Evolutionary conservation across 768 basidiomycete species (phyloP), one percentile per base, ranked within the genome.

Genomic region (Podaxis sp.): DNA sequence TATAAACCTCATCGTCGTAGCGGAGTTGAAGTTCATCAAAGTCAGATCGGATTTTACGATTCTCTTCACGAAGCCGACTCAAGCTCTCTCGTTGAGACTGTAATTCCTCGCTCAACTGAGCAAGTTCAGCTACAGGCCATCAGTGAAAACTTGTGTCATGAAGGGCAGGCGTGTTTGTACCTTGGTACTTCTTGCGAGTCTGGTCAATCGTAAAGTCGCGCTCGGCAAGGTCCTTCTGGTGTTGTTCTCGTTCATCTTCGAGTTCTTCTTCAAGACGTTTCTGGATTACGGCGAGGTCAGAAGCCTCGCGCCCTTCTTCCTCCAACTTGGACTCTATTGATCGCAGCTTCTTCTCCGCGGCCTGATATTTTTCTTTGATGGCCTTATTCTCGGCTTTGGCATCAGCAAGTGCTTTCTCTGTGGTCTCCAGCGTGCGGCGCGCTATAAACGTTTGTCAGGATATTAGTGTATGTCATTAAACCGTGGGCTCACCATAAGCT

Each of bases 141-240:
- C 38, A 44, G 38, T 33, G 15, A 57, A 44, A 57, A 52, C 36
- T 49, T 19, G 39, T 44, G n/a, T 15, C 33, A 24, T 42, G 6
- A 30, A 12, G 15, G 30, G 15, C 26, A 17, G 11, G 30, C n/a
- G 46, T 1, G n/a, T 36, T 24, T 46, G 61, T 73, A 89, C 91
- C 85, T 82, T 94, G 92, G 68, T 94, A 93, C 71, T 92, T 93
- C 80, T 93, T 91, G 65, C 89, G 84, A 2, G 91, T 92, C 71
- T 93, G 92, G 66, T 92, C 88, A 36, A 84, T 81, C 11, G 87
- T 77, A 71, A 92, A 91, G 72, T 93, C 91, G 4, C 90, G 83
- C 65, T 93, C 90, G 1, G 84, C 79, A n/a, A 93, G 80, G 65
- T 93, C 90, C 68, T 93, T 89, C 70, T 87, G 85, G 69, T 93